Evolutionary conservation across 257 asterid species (phyloP).

Genomic region (Mitragyna speciosa): DNA sequence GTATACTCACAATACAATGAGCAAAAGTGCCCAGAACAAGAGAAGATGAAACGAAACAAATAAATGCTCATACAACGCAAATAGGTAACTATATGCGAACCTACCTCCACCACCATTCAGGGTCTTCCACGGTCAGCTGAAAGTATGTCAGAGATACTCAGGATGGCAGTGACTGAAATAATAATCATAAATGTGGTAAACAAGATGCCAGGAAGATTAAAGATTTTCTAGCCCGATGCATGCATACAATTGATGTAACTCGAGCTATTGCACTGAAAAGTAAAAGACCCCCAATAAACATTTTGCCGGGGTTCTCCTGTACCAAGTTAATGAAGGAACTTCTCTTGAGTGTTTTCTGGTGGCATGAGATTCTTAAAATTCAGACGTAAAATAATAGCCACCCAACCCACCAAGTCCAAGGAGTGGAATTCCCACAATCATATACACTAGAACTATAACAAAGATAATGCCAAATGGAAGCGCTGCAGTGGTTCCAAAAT

Average conservation of each 20-base stretch:
- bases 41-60: neutral
- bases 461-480: constrained; percentile 68
- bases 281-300: constrained; percentile 79
- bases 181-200: constrained; percentile 55
- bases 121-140: constrained; percentile 75
- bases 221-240: constrained; percentile 78
- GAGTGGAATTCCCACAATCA: constrained; percentile 64
- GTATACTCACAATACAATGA: neutral
- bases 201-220: constrained; percentile 48
- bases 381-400: constrained; percentile 53
- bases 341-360: constrained; percentile 56
- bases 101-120: constrained; percentile 93
- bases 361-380: constrained; percentile 44
- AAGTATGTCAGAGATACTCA: constrained; percentile 75
- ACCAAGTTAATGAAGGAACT: constrained; percentile 57
- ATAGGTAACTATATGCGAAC: constrained; percentile 11
- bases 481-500: constrained; percentile 55
- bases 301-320: constrained; percentile 61
- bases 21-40: neutral
- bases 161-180: constrained; percentile 48
- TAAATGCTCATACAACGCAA: neutral
- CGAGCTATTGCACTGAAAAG: constrained; percentile 78
- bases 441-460: constrained; percentile 40
- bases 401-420: constrained; percentile 56
- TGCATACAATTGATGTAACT: constrained; percentile 66